phyloP scores from a whole-genome alignment of 2,329 filamentous ascomycete genomes.

The Hypoxylon rubiginosum region DNA sequence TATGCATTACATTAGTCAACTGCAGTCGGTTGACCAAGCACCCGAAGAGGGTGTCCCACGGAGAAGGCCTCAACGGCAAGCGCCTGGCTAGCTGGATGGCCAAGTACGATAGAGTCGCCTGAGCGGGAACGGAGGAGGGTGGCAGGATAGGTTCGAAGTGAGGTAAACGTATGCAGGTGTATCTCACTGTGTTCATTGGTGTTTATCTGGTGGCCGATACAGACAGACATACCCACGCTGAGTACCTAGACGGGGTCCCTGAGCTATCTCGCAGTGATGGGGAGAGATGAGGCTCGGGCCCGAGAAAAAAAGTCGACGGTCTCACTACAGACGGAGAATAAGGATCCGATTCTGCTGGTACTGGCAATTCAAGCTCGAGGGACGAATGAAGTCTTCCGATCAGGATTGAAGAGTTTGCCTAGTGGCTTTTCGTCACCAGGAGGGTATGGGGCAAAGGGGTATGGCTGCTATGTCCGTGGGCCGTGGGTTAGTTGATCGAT shows the following conservation, averaged over 20 bases:
- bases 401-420: conserved; percentile 18
- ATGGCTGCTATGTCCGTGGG: conserved; percentile 1
- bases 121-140: conserved; percentile 32
- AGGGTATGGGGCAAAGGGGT: not conserved
- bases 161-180: conserved; percentile 39
- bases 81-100: conserved; percentile 30
- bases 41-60: conserved; percentile 37
- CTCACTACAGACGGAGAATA: conserved; percentile 28
- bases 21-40: conserved; percentile 29
- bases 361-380: conserved; percentile 32
- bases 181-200: conserved; percentile 19
- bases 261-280: conserved; percentile 40
- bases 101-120: conserved; percentile 23
- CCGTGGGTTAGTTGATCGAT: conserved; percentile 12
- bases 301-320: conserved; percentile 31
- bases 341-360: conserved; percentile 22
- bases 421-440: conserved; percentile 13
- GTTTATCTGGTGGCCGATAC: conserved; percentile 15
- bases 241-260: conserved; percentile 39
- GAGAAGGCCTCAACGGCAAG: conserved; percentile 30
- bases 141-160: conserved; percentile 17
- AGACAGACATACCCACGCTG: conserved; percentile 7
- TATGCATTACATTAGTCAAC: conserved; percentile 17
- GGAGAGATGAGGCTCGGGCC: conserved; percentile 40
- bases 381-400: conserved; percentile 18